phyloP scores from a whole-genome alignment of 2,329 filamentous ascomycete genomes.

The Colletotrichum filicis region DNA sequence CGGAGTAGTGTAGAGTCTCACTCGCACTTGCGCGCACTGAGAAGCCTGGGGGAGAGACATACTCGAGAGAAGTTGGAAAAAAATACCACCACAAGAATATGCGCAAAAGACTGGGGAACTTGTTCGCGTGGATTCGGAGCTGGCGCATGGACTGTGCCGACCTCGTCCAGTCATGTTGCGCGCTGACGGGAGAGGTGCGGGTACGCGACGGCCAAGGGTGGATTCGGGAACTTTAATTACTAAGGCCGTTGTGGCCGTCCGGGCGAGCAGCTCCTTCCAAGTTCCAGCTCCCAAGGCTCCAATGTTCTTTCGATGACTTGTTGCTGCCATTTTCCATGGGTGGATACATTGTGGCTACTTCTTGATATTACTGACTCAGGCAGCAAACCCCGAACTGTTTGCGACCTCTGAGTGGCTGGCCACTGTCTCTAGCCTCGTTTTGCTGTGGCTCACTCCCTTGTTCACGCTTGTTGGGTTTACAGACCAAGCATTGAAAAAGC shows the following conservation, averaged over 20 bases:
- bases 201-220: constrained; percentile 20
- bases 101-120: constrained; percentile 19
- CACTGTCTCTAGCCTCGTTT: constrained; percentile 23
- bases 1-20: not conserved
- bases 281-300: no score
- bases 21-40: not conserved
- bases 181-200: not conserved
- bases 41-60: not conserved
- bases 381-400: constrained; percentile 12
- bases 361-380: constrained; percentile 28
- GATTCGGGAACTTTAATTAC: constrained; percentile 35
- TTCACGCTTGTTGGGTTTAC: constrained; percentile 10
- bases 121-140: constrained; percentile 36
- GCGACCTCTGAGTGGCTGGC: constrained; percentile 27
- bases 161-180: not conserved
- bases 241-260: constrained; percentile 21
- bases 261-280: not conserved
- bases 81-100: not conserved
- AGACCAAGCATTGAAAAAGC: constrained; percentile 13
- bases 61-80: not conserved
- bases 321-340: not conserved
- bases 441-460: constrained; percentile 27
- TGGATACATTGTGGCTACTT: not conserved
- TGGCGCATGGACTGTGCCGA: constrained; percentile 14
- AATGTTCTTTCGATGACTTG: no score